These are phyloP conservation scores for Pseudogymnoascus sp. DNA, from an alignment of 2,329 filamentous ascomycete species.

Conservation along the genomic window DNA sequence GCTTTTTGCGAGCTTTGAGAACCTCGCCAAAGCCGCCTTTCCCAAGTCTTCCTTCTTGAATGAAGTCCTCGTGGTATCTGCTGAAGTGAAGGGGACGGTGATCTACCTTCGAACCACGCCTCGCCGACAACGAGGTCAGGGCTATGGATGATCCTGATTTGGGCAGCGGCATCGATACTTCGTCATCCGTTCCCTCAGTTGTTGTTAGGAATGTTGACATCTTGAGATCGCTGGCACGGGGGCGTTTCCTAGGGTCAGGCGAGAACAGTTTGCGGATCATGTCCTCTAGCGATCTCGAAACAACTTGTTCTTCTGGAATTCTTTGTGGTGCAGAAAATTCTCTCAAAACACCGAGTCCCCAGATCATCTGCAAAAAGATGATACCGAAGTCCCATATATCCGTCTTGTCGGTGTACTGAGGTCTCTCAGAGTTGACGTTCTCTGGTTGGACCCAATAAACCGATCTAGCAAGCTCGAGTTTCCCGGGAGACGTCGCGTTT, in stretches of 20 bases:
- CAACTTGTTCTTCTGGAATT: constrained; percentile 61
- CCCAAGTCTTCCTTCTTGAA: constrained; percentile 80
- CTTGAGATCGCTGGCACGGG: constrained; percentile 59
- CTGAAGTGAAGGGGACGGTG: neutral
- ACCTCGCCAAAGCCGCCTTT: constrained; percentile 96
- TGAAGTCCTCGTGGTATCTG: constrained; percentile 82
- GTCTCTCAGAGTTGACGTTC: constrained; percentile 54
- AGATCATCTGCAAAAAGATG: constrained; percentile 87
- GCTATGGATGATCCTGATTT: constrained; percentile 48
- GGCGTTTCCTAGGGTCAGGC: constrained; percentile 73
- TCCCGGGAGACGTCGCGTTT: constrained; percentile 39
- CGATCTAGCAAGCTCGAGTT: constrained; percentile 59
- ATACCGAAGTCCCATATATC: constrained; percentile 95
- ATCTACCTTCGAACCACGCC: constrained; percentile 3
- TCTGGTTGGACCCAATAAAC: constrained; percentile 79
- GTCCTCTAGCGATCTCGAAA: constrained; percentile 72
- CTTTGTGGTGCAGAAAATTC: constrained; percentile 74
- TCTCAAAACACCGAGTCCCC: constrained; percentile 69
- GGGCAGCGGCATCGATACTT: constrained; percentile 43
- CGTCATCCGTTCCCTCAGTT: constrained; percentile 1
- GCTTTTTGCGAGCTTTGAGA: constrained; percentile 87
- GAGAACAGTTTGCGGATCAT: constrained; percentile 80
- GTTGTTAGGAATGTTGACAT: constrained; percentile 7
- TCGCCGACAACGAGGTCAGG: constrained; percentile 36
- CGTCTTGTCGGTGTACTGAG: constrained; percentile 66